Percentiles rank a stretch among this genome's conserved stretches.
Evolutionary conservation across 2,329 filamentous ascomycete species (phyloP).

Genomic region (Parastagonospora avenae): DNA sequence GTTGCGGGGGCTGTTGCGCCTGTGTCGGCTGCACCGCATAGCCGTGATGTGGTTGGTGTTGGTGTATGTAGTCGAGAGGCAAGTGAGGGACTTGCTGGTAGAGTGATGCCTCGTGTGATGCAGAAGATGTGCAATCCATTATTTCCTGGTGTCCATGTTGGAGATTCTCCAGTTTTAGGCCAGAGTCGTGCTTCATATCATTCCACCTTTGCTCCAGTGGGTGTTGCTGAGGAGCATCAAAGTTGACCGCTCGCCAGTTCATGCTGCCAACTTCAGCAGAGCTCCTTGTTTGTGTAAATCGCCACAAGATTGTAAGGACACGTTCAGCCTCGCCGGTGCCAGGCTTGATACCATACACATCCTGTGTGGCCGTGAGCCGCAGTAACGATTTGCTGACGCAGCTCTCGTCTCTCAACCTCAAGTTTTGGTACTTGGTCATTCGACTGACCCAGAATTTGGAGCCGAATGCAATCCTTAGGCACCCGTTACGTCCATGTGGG

Average conservation of each 20-base stretch:
- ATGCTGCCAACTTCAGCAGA: constrained; percentile 36
- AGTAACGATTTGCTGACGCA: constrained; percentile 39
- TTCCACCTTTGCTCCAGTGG: constrained; percentile 16
- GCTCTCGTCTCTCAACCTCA: constrained; percentile 26
- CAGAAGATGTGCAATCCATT: constrained; percentile 1
- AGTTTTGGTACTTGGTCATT: constrained; percentile 35
- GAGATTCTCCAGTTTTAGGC: constrained; percentile 12
- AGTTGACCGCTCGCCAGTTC: constrained; percentile 42
- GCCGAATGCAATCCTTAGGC: constrained; percentile 46
- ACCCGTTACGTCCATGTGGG: constrained; percentile 18
- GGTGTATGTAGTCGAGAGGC: constrained; percentile 17
- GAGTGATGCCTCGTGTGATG: constrained; percentile 7
- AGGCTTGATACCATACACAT: constrained; percentile 45
- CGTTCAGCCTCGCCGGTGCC: constrained; percentile 29
- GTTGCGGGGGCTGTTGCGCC: constrained; percentile 21
- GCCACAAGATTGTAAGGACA: constrained; percentile 47
- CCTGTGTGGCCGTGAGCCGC: constrained; percentile 50
- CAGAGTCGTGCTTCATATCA: constrained; percentile 14
- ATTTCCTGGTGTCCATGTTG: constrained; percentile 3
- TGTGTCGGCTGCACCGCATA: constrained; percentile 21
- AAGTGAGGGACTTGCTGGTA: constrained; percentile 19
- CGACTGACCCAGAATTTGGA: constrained; percentile 52
- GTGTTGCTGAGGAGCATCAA: constrained; percentile 9
- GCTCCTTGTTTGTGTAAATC: constrained; percentile 39
- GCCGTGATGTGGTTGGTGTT: constrained; percentile 9